Percentiles rank a stretch among this genome's conserved stretches.
phyloP scores from a whole-genome alignment of 345 rosid genomes.

The Crucihimalaya himalaica region DNA sequence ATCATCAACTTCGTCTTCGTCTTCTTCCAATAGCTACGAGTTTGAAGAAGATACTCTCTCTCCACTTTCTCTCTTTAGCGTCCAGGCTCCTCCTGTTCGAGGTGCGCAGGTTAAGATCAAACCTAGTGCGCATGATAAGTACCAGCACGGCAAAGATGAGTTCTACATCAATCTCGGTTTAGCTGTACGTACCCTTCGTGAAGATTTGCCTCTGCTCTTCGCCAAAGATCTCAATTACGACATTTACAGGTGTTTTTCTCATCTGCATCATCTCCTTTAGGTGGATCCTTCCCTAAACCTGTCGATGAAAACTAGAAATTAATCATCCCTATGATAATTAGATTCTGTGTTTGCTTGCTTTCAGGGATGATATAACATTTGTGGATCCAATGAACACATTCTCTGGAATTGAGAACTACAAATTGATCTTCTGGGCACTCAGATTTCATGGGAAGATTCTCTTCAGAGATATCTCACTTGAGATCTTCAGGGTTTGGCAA shows the following conservation, averaged over 20 bases:
- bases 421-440: conserved; percentile 84
- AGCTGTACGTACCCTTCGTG: conserved; percentile 85
- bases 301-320: background rate
- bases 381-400: conserved; percentile 77
- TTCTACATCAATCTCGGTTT: conserved; percentile 79
- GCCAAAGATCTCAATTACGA: conserved; percentile 77
- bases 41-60: conserved; percentile 16
- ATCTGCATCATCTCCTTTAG: background rate
- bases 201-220: conserved; percentile 80
- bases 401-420: conserved; percentile 82
- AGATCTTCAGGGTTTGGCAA: conserved; percentile 76
- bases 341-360: background rate
- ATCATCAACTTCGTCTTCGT: background rate
- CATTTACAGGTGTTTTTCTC: conserved; percentile 64
- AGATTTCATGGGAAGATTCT: conserved; percentile 86
- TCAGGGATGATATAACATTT: conserved; percentile 86
- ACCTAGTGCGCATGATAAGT: conserved; percentile 39
- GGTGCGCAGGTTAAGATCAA: conserved; percentile 46
- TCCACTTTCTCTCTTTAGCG: conserved; percentile 30
- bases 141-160: conserved; percentile 53
- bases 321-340: conserved; percentile 5
- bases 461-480: conserved; percentile 74
- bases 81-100: conserved; percentile 47
- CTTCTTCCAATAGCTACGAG: conserved; percentile 3
- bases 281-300: background rate